These are phyloP conservation scores for Arabidopsis arenosa DNA, from an alignment of 345 rosid genomes.

Conservation along the genomic window DNA sequence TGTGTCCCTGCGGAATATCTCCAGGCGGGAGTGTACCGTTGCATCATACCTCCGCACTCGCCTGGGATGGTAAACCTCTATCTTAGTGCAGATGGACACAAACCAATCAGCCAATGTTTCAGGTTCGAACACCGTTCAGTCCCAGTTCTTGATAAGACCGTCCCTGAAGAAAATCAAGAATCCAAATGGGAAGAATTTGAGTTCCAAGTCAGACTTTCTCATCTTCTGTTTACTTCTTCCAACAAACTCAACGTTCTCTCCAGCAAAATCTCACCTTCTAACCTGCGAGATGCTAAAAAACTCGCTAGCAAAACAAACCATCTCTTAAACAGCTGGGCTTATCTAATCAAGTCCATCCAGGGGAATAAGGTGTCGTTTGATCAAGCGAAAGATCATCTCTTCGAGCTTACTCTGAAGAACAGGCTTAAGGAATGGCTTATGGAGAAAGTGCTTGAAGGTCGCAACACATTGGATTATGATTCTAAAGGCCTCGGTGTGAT, in stretches of 20 bases:
- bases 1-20: slow-evolving; percentile 64
- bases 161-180: slow-evolving; percentile 51
- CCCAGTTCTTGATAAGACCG: slow-evolving; percentile 43
- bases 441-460: slow-evolving; percentile 76
- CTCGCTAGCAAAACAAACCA: slow-evolving; percentile 56
- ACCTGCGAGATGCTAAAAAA: slow-evolving; percentile 69
- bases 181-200: slow-evolving; percentile 74
- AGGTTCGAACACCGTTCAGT: slow-evolving; percentile 72
- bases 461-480: slow-evolving; percentile 66
- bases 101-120: slow-evolving; percentile 78
- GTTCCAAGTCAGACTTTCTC: slow-evolving; percentile 76
- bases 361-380: slow-evolving; percentile 52
- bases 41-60: slow-evolving; percentile 67
- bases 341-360: slow-evolving; percentile 65
- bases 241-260: slow-evolving; percentile 64
- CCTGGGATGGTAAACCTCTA: slow-evolving; percentile 71
- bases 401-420: slow-evolving; percentile 76
- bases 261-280: slow-evolving; percentile 54
- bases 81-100: slow-evolving; percentile 78
- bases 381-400: slow-evolving; percentile 69
- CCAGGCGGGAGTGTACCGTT: slow-evolving; percentile 86
- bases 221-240: slow-evolving; percentile 75
- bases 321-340: slow-evolving; percentile 69
- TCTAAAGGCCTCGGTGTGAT: slow-evolving; percentile 82
- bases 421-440: slow-evolving; percentile 82